These are phyloP conservation scores for Lichtheimia ramosa DNA, from an alignment of 371 early-diverging fungal genomes.

Conservation along the genomic window DNA sequence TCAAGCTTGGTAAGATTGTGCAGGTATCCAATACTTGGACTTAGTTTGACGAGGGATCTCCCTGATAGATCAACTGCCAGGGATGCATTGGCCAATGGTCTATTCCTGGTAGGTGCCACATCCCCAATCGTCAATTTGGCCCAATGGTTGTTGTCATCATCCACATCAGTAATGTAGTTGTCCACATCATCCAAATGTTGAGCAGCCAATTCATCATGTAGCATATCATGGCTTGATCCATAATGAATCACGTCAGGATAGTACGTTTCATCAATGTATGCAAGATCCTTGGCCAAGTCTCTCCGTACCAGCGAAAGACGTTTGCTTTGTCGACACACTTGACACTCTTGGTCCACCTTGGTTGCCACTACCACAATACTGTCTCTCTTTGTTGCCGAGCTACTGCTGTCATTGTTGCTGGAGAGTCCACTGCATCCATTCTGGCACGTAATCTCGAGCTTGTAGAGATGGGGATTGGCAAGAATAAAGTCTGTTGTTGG, in stretches of 20 bases:
- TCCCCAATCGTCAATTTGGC: slow-evolving; percentile 34
- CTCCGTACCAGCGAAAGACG: slow-evolving; percentile 31
- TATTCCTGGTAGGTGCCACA: slow-evolving; percentile 18
- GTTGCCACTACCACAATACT: slow-evolving; percentile 20
- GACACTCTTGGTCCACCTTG: slow-evolving; percentile 20
- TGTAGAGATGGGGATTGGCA: slow-evolving; percentile 38
- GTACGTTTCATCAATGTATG: slow-evolving; percentile 45
- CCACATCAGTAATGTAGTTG: neutral
- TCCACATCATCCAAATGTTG: neutral
- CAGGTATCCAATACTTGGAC: slow-evolving; percentile 39
- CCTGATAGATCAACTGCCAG: slow-evolving; percentile 34
- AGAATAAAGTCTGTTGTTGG: slow-evolving; percentile 27
- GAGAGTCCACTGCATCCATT: slow-evolving; percentile 8
- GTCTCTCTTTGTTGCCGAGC: neutral
- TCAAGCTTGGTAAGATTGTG: slow-evolving; percentile 40
- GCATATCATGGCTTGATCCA: slow-evolving; percentile 9
- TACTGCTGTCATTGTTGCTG: neutral
- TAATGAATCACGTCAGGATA: slow-evolving; percentile 33
- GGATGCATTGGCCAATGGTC: slow-evolving; percentile 19
- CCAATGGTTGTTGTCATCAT: slow-evolving; percentile 17
- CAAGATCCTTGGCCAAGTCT: slow-evolving; percentile 33
- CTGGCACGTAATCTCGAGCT: slow-evolving; percentile 30
- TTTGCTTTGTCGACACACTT: slow-evolving; percentile 26
- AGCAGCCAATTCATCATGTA: slow-evolving; percentile 5
- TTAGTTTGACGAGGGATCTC: slow-evolving; percentile 34